phyloP scores from a whole-genome alignment of 2,329 filamentous ascomycete genomes.

The Ophiostoma montium region DNA sequence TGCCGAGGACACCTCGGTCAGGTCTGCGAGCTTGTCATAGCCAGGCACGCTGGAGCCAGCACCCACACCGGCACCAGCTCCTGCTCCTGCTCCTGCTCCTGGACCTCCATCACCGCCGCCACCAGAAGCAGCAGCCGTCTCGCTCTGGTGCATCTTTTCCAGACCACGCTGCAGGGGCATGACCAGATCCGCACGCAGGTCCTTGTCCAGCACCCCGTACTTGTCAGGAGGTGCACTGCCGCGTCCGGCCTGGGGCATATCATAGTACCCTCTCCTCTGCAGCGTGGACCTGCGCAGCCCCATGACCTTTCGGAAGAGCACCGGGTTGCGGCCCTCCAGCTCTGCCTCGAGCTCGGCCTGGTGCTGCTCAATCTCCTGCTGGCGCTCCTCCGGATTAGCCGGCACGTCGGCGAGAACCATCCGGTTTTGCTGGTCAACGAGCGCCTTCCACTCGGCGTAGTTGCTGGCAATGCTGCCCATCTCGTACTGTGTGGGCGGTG shows the following conservation, averaged over 20 bases:
- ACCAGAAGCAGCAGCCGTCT: not conserved
- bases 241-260: slow-evolving; percentile 5
- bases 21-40: slow-evolving; percentile 14
- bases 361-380: slow-evolving; percentile 26
- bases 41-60: not conserved
- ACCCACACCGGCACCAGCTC: too few species aligned
- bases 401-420: slow-evolving; percentile 24
- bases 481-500: slow-evolving; percentile 19
- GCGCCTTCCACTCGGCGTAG: slow-evolving; percentile 32
- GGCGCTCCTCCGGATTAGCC: slow-evolving; percentile 25
- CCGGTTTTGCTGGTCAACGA: slow-evolving; percentile 29
- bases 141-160: slow-evolving; percentile 20
- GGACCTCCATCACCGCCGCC: not conserved
- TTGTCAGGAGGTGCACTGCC: slow-evolving; percentile 4
- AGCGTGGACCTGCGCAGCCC: slow-evolving; percentile 18
- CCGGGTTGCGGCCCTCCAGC: slow-evolving; percentile 30
- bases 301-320: slow-evolving; percentile 30
- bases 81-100: not conserved
- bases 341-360: slow-evolving; percentile 36
- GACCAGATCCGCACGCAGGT: slow-evolving; percentile 17
- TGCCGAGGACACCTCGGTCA: not conserved
- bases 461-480: slow-evolving; percentile 20
- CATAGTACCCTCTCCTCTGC: not conserved
- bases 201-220: slow-evolving; percentile 11
- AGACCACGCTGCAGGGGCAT: slow-evolving; percentile 19